phyloP scores from a whole-genome alignment of 2,329 filamentous ascomycete genomes.

The Rutstroemia sp. region DNA sequence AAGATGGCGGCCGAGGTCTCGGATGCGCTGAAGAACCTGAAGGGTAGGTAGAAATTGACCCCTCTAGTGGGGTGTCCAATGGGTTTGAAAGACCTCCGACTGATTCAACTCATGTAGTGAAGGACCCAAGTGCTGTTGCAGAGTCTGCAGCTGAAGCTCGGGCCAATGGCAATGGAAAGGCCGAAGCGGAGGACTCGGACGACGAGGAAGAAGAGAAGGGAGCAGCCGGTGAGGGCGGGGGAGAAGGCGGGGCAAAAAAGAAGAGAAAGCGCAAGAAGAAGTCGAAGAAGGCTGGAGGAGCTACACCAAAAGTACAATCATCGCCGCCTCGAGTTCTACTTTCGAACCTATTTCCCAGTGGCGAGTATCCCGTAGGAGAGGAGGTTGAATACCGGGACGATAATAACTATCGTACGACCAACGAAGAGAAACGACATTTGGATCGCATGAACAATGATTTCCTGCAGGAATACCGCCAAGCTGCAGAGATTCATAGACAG shows the following conservation, averaged over 20 bases:
- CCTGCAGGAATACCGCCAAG: conserved; percentile 73
- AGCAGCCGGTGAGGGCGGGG: conserved; percentile 32
- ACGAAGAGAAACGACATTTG: conserved; percentile 76
- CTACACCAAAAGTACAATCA: conserved; percentile 60
- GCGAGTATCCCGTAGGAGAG: conserved; percentile 69
- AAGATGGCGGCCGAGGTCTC: conserved; percentile 34
- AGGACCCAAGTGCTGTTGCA: conserved; percentile 26
- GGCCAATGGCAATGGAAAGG: conserved; percentile 18
- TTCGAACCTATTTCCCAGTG: conserved; percentile 65
- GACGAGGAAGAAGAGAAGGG: conserved; percentile 41
- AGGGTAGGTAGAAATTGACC: conserved; percentile 43
- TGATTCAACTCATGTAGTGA: conserved; percentile 17
- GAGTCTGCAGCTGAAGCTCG: conserved; percentile 23
- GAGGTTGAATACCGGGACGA: conserved; percentile 72
- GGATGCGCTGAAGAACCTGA: conserved; percentile 92
- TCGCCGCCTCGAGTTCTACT: conserved; percentile 68
- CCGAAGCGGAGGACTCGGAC: conserved; percentile 40
- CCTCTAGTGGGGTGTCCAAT: neutral
- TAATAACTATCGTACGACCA: conserved; percentile 71
- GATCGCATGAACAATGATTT: conserved; percentile 77
- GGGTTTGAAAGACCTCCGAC: conserved; percentile 30
- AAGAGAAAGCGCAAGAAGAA: conserved; percentile 69
- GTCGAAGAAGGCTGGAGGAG: conserved; percentile 64
- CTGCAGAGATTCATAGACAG: conserved; percentile 82
- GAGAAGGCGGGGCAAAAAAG: conserved; percentile 41